Evolutionary conservation across 1,139 yeast genomes (phyloP).

Genomic region (Saccharomyces hybrid): DNA sequence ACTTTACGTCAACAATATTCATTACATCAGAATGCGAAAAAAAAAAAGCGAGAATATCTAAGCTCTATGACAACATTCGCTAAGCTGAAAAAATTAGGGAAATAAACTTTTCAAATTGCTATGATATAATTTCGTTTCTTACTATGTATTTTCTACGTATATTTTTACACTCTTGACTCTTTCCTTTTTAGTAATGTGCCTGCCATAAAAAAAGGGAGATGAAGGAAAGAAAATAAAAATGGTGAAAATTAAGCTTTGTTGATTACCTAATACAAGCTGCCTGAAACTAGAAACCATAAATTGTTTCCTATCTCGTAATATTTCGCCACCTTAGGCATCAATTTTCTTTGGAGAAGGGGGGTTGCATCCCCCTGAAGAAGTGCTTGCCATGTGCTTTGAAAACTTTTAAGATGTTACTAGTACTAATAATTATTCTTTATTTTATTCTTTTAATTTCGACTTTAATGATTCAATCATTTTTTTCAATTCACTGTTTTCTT

Average conservation of each 20-base stretch:
- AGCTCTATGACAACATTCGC: background rate
- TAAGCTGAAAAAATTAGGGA: background rate
- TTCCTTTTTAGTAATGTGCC: background rate
- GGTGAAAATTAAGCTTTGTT: background rate
- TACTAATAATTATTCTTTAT: background rate
- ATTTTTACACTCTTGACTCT: background rate
- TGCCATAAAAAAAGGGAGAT: background rate
- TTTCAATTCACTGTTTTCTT: constrained; percentile 10
- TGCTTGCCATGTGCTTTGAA: background rate
- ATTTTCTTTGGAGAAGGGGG: background rate
- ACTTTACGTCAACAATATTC: background rate
- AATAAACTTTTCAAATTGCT: background rate
- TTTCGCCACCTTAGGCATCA: background rate
- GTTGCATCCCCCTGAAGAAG: background rate
- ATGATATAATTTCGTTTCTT: background rate
- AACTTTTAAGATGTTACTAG: background rate
- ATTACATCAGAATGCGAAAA: background rate
- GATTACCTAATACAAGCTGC: background rate
- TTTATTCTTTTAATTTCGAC: background rate
- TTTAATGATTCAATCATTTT: constrained; percentile 2
- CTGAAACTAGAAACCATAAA: background rate
- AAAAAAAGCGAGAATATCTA: background rate
- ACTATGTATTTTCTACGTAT: background rate
- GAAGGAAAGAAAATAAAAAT: background rate
- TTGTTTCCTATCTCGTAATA: background rate